A percentile compares a stretch with the other conserved stretches of the same genome.
phyloP scores from a whole-genome alignment of 1,284 basidiomycete genomes.

The Heterobasidion parviporum region DNA sequence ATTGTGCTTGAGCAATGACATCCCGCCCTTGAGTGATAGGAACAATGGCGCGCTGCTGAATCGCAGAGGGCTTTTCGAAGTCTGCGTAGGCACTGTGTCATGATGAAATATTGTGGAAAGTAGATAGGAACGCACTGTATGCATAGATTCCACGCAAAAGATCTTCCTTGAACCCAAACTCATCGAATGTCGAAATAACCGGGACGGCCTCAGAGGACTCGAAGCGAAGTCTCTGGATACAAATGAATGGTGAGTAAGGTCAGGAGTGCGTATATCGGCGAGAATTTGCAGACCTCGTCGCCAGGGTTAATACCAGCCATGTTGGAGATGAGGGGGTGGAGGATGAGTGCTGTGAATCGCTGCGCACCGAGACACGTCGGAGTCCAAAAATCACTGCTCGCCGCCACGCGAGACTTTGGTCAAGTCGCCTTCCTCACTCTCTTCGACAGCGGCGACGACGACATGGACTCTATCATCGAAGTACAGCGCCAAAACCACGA shows the following conservation, averaged over 20 bases:
- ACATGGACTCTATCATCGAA: slow-evolving; percentile 90
- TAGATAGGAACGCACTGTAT: slow-evolving; percentile 72
- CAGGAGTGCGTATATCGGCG: not conserved
- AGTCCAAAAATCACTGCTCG: slow-evolving; percentile 39
- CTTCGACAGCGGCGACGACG: not conserved
- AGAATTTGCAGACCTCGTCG: slow-evolving; percentile 51
- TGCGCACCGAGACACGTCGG: slow-evolving; percentile 25
- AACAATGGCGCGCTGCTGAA: slow-evolving; percentile 95
- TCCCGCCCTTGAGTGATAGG: slow-evolving; percentile 94
- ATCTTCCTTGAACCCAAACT: slow-evolving; percentile 92
- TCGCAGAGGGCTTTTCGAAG: slow-evolving; percentile 98
- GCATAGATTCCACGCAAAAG: slow-evolving; percentile 96
- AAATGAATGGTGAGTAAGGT: slow-evolving; percentile 1
- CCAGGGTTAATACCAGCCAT: slow-evolving; percentile 76
- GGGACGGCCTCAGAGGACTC: slow-evolving; percentile 96
- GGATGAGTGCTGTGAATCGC: slow-evolving; percentile 3
- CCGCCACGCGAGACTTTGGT: not conserved
- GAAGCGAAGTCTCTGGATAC: slow-evolving; percentile 81
- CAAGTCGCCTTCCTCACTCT: not conserved
- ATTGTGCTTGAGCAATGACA: slow-evolving; percentile 98
- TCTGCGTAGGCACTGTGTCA: slow-evolving; percentile 38
- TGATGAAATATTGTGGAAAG: not conserved
- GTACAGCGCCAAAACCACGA: slow-evolving; percentile 91
- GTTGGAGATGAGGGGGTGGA: slow-evolving; percentile 18
- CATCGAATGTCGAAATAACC: slow-evolving; percentile 82